These are phyloP conservation scores for Fusarium sarcochroum DNA, from an alignment of 2,329 filamentous ascomycete species.

Conservation along the genomic window DNA sequence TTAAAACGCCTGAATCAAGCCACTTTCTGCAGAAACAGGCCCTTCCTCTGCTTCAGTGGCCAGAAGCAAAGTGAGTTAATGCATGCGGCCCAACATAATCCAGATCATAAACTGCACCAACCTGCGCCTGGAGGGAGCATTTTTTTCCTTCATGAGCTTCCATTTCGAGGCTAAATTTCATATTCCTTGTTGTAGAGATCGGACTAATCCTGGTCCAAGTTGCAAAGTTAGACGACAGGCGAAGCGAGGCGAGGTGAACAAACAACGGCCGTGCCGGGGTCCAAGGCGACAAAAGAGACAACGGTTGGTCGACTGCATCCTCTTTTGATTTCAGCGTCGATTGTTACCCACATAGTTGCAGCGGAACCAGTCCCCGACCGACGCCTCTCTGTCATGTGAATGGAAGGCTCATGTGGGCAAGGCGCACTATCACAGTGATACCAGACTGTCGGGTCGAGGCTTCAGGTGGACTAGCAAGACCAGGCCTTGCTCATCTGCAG, in stretches of 20 bases:
- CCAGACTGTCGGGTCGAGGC: constrained; percentile 47
- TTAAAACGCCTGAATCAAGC: constrained; percentile 20
- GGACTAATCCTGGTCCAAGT: constrained; percentile 6
- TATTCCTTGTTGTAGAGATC: constrained; percentile 16
- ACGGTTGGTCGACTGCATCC: constrained; percentile 15
- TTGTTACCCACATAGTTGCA: constrained; percentile 24
- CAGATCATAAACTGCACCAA: not conserved
- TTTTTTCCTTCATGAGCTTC: not conserved
- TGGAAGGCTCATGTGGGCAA: constrained; percentile 40
- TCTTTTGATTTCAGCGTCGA: constrained; percentile 7
- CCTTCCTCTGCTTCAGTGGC: constrained; percentile 17
- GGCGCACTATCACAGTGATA: constrained; percentile 41
- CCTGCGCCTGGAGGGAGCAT: not conserved
- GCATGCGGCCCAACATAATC: constrained; percentile 17
- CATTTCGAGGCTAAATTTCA: not conserved
- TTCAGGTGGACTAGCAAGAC: constrained; percentile 25
- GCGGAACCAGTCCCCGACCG: constrained; percentile 41
- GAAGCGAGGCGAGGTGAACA: constrained; percentile 13
- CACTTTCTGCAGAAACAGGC: constrained; percentile 23
- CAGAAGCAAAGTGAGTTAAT: constrained; percentile 14
- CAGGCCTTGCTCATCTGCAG: constrained; percentile 19
- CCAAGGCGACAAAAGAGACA: constrained; percentile 3
- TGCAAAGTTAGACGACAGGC: constrained; percentile 2
- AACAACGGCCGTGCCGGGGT: constrained; percentile 9
- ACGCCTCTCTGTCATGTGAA: constrained; percentile 48